A percentile compares a stretch with the other conserved stretches of the same genome.
Evolutionary conservation across 202 grass and related monocot species (phyloP).

Genomic region (Elaeis oleifera): DNA sequence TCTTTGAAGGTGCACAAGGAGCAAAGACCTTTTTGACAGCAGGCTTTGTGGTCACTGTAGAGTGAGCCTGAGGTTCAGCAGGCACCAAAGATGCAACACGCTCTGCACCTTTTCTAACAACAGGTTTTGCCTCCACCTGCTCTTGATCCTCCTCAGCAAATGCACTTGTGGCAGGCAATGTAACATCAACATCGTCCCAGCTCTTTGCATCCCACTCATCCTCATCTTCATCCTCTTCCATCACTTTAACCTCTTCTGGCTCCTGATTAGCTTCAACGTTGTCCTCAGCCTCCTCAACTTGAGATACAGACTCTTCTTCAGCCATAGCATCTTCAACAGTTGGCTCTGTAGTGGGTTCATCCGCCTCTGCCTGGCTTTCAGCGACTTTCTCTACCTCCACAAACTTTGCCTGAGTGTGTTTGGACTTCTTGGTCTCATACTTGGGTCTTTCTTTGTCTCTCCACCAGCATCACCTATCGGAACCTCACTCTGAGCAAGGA

Average conservation of each 20-base stretch:
- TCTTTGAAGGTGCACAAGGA: constrained; percentile 35
- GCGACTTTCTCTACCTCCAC: constrained; percentile 30
- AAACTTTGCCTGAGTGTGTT: constrained; percentile 44
- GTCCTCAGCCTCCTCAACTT: constrained; percentile 50
- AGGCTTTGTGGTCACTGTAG: constrained; percentile 26
- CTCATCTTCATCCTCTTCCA: constrained; percentile 63
- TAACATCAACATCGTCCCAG: constrained; percentile 95
- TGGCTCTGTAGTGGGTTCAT: constrained; percentile 45
- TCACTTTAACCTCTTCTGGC: constrained; percentile 41
- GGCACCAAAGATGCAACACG: background rate
- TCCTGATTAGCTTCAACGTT: constrained; percentile 51
- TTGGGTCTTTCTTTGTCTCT: constrained; percentile 78
- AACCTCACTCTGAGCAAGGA: constrained; percentile 70
- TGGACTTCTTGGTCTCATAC: constrained; percentile 81
- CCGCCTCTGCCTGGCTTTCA: constrained; percentile 44
- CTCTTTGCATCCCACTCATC: constrained; percentile 99
- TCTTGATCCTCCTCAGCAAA: constrained; percentile 71
- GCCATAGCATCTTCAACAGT: constrained; percentile 45
- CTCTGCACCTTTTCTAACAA: constrained; percentile 22
- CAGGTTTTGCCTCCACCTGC: constrained; percentile 30
- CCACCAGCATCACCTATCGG: constrained; percentile 34
- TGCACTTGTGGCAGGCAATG: constrained; percentile 44
- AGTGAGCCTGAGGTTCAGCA: constrained; percentile 34
- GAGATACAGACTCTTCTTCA: constrained; percentile 68
- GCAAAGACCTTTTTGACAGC: constrained; percentile 51